A percentile compares a stretch with the other conserved stretches of the same genome.
phyloP scores from a whole-genome alignment of 2,329 filamentous ascomycete genomes.

The Aspergillus sp. region DNA sequence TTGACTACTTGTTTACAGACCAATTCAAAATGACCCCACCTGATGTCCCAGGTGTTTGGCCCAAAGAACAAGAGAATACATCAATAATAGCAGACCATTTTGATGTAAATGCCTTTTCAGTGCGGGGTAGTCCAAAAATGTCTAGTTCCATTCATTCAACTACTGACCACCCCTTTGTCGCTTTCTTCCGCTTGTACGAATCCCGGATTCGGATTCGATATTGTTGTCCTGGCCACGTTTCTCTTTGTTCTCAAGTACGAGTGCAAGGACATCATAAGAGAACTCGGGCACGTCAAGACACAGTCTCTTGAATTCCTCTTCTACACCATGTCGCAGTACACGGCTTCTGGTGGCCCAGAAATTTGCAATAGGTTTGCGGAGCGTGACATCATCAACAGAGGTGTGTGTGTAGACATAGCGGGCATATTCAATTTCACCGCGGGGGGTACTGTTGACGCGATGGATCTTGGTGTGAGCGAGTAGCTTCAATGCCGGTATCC shows the following conservation, averaged over 20 bases:
- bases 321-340: constrained; percentile 75
- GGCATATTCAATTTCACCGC: constrained; percentile 86
- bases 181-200: constrained; percentile 35
- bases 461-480: constrained; percentile 87
- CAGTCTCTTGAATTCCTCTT: constrained; percentile 74
- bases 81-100: no score
- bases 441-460: constrained; percentile 77
- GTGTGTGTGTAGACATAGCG: constrained; percentile 84
- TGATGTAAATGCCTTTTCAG: no score
- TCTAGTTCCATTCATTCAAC: not conserved
- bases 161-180: constrained; percentile 26
- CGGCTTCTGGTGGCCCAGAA: constrained; percentile 83
- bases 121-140: no score
- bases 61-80: no score
- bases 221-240: constrained; percentile 30
- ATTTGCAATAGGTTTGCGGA: constrained; percentile 76
- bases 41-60: no score
- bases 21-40: no score
- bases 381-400: constrained; percentile 58
- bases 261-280: constrained; percentile 79
- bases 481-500: constrained; percentile 60
- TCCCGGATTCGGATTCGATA: constrained; percentile 27
- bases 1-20: no score
- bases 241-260: constrained; percentile 41
- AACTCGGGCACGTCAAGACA: constrained; percentile 89